Conservation (phyloP, 2,329 filamentous ascomycete genomes). For the Aspergillus ruber region DNA sequence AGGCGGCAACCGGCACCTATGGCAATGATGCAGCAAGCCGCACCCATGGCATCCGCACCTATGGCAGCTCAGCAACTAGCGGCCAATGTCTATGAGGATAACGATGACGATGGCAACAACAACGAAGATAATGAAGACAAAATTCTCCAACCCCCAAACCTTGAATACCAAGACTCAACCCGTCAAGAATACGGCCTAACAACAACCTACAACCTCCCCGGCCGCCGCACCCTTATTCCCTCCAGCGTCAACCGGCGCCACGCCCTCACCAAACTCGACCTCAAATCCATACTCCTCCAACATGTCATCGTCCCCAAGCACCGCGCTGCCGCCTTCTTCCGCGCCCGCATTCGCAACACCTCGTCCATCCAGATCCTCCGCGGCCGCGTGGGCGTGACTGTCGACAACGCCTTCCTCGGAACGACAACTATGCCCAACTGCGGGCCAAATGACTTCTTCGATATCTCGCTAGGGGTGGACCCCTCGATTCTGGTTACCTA, state of each 20-base stretch:
- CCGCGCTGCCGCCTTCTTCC: constrained; percentile 34
- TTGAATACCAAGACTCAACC: constrained; percentile 26
- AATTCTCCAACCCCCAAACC: constrained; percentile 2
- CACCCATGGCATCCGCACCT: neutral
- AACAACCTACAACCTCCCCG: constrained; percentile 36
- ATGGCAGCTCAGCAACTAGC: constrained; percentile 1
- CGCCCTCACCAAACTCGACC: constrained; percentile 32
- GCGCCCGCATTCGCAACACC: constrained; percentile 35
- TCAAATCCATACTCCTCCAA: constrained; percentile 28
- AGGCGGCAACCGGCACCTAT: too few species aligned
- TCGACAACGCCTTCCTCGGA: constrained; percentile 27
- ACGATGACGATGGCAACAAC: constrained; percentile 5
- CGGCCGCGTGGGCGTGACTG: constrained; percentile 20
- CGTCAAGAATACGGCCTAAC: constrained; percentile 38
- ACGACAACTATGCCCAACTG: constrained; percentile 18
- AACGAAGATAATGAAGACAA: constrained; percentile 4
- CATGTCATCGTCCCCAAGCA: constrained; percentile 36
- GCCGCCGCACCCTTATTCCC: constrained; percentile 30
- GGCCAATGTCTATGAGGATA: constrained; percentile 10
- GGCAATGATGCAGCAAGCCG: neutral
- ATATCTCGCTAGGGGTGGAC: constrained; percentile 28
- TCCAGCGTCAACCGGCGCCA: constrained; percentile 30
- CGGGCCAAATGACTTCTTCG: constrained; percentile 21
- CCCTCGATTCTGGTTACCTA: constrained; percentile 26
- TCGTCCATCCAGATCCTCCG: constrained; percentile 24